phyloP scores from a whole-genome alignment of 306 rosid species.

The Vicia sativa region DNA sequence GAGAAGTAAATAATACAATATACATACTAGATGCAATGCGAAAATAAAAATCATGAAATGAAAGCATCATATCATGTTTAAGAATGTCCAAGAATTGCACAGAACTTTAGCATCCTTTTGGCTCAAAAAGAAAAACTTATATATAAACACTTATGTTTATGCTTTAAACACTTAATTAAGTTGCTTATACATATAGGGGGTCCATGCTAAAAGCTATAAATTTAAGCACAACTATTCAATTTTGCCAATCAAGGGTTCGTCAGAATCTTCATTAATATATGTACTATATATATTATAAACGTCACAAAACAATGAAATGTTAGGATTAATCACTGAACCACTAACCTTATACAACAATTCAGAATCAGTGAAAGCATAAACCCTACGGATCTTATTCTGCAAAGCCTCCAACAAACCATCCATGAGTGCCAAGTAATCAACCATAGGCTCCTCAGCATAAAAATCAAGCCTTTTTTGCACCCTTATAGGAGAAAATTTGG shows the following conservation, averaged over 20 bases:
- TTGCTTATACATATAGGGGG: not conserved
- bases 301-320: constrained; percentile 8
- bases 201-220: not conserved
- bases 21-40: not conserved
- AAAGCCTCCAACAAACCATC: constrained; percentile 80
- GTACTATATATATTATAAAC: not conserved
- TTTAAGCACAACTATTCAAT: constrained; percentile 19
- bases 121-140: no score
- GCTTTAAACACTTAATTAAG: not conserved
- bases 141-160: no score
- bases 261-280: constrained; percentile 14
- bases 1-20: constrained; percentile 1
- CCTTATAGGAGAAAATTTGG: constrained; percentile 52
- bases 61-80: not conserved
- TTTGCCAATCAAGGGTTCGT: constrained; percentile 17
- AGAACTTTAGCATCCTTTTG: not conserved
- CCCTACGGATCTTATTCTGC: constrained; percentile 53
- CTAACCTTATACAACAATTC: constrained; percentile 74
- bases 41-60: constrained; percentile 13
- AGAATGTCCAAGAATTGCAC: not conserved
- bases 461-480: constrained; percentile 91
- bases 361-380: constrained; percentile 84
- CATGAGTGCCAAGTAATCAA: constrained; percentile 83
- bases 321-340: constrained; percentile 15
- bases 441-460: constrained; percentile 72